Conservation (phyloP, 768 basidiomycete genomes). For the Mycena kentingensis region DNA sequence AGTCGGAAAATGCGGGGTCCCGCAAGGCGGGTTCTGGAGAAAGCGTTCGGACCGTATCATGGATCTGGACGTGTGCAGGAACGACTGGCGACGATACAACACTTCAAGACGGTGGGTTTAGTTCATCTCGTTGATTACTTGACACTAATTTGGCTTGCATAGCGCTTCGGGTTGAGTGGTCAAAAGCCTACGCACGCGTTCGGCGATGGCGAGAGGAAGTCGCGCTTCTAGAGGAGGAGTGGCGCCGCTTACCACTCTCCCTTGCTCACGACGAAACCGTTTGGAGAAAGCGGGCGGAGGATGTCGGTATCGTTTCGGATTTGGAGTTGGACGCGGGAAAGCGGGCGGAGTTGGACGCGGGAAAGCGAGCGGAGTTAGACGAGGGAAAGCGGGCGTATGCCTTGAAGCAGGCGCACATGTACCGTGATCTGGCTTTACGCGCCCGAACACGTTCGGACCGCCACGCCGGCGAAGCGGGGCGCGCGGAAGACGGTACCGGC, state of each 20-base stretch:
- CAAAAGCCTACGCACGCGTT: neutral
- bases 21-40: neutral
- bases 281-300: slow-evolving; percentile 1
- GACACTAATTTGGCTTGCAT: neutral
- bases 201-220: slow-evolving; percentile 16
- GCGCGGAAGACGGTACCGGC: no score
- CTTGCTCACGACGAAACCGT: neutral
- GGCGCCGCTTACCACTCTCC: neutral
- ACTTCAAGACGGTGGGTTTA: neutral
- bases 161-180: slow-evolving; percentile 18
- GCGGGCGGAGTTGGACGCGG: no score
- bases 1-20: neutral
- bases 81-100: neutral
- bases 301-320: neutral
- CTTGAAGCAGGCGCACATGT: neutral
- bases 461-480: no score
- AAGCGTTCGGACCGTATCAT: neutral
- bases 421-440: neutral
- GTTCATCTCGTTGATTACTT: neutral
- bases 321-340: neutral
- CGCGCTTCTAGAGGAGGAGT: slow-evolving; percentile 5
- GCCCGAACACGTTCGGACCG: neutral
- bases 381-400: slow-evolving; percentile 1
- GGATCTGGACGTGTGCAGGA: slow-evolving; percentile 5
- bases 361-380: no score